Base-by-base conservation (phyloP, 2,329 filamentous ascomycete species). In the Penicillium carneum region DNA sequence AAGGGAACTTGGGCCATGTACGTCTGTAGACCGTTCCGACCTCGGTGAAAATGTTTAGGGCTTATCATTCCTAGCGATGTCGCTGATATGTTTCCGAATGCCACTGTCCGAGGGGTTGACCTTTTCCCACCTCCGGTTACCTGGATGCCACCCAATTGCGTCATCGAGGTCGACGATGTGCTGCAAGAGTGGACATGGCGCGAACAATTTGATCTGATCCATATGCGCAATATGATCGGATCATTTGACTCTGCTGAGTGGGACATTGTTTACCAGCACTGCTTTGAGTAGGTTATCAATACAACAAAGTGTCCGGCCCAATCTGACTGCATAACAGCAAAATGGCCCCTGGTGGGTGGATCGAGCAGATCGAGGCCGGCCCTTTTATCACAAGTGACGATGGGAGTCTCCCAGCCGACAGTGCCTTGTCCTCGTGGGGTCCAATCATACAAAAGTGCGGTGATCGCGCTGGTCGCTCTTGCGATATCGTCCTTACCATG, bases 131-230 rank as follows among this genome's bases (percentile, higher is more conserved):
- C 67, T 2, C 67, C 64, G 0, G 63, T 64, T 10, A 61, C 61
- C 6, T 74, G 67, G 69, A 59, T 67, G 48, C 69, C 71, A 18
- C 71, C 72, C 7, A 74, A 74, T 55, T 72, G 67, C 38, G 54
- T 67, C n/a, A 65, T 74, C 18, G 71, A 72, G 39, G 68, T 74
- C 23, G 67, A 72, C 29, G 68, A 74, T 63, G 55, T 63, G 11
- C 63, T 71, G 9, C 59, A 66, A 47, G 57, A 60, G 11, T 73
- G 71, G 71, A 71, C 65, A 12, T 71, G 64, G 63, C 53, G 57
- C 7, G 54, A 65, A 26, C 52, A 58, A 9, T 72, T 73, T 48
- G 69, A 72, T 48, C 59, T 72, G 0, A 69, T 73, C 18, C 71
- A 73, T 48, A 62, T 68, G 56, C 71, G 71, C 3, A 62, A 64